These are phyloP conservation scores for Lanmaoa rubissima DNA, from an alignment of 768 basidiomycete species.

Conservation along the genomic window DNA sequence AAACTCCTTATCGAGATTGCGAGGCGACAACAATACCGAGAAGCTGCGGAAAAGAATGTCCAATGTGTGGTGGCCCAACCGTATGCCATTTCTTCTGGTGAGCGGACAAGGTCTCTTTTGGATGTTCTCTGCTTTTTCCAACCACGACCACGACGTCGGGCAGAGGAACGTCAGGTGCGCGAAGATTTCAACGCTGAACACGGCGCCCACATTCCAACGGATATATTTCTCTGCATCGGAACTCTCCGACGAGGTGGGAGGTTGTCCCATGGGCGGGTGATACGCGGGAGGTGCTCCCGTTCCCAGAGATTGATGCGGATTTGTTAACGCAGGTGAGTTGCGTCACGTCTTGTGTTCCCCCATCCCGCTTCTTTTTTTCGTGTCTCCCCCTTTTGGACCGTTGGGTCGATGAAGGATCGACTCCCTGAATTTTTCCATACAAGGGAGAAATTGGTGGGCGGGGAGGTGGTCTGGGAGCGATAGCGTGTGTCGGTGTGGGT, in stretches of 20 bases:
- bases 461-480: constrained; percentile 21
- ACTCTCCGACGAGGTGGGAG: constrained; percentile 72
- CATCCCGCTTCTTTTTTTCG: not conserved
- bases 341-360: not conserved
- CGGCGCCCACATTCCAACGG: constrained; percentile 71
- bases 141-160: too few species aligned
- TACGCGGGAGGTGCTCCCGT: constrained; percentile 46
- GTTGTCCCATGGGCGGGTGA: constrained; percentile 59
- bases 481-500: constrained; percentile 19
- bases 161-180: constrained; percentile 68
- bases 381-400: too few species aligned
- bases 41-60: constrained; percentile 63
- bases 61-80: constrained; percentile 64
- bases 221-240: constrained; percentile 76
- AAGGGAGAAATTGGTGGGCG: constrained; percentile 22
- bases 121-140: not conserved
- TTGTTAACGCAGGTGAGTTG: constrained; percentile 50
- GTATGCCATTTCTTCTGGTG: constrained; percentile 65
- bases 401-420: not conserved
- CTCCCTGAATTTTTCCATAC: constrained; percentile 25
- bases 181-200: constrained; percentile 71
- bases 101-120: constrained; percentile 2
- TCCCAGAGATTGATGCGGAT: constrained; percentile 64
- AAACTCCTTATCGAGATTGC: constrained; percentile 73
- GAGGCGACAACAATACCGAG: constrained; percentile 63